These are phyloP conservation scores for Podospora pseudoanserina DNA, from an alignment of 495 filamentous ascomycete species.

Conservation along the genomic window DNA sequence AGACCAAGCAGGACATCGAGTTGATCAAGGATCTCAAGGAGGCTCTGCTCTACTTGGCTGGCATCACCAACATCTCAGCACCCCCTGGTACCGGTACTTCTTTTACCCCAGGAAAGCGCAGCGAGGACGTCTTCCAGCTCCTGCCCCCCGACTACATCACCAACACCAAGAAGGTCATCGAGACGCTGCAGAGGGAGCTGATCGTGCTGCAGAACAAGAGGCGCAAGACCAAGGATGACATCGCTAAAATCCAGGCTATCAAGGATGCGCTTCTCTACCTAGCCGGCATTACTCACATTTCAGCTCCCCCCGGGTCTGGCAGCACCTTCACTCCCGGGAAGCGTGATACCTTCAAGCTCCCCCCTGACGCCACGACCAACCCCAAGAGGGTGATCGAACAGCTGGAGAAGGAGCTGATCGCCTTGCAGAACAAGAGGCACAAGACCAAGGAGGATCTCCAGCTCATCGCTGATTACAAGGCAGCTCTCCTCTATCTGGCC, in stretches of 20 bases:
- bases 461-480: constrained; percentile 28
- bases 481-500: constrained; percentile 25
- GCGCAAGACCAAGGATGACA: constrained; percentile 25
- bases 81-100: constrained; percentile 25
- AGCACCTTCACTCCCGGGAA: constrained; percentile 30
- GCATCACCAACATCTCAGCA: constrained; percentile 25
- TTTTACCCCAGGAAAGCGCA: constrained; percentile 30
- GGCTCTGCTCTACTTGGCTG: constrained; percentile 26
- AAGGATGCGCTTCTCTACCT: constrained; percentile 25
- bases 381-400: constrained; percentile 26
- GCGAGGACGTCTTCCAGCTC: constrained; percentile 11
- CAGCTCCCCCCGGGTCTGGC: constrained; percentile 24
- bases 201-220: constrained; percentile 28
- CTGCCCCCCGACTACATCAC: constrained; percentile 20
- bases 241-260: constrained; percentile 24
- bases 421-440: constrained; percentile 29
- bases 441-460: constrained; percentile 25
- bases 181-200: constrained; percentile 23
- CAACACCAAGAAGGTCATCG: constrained; percentile 28
- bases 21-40: constrained; percentile 28
- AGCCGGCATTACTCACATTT: constrained; percentile 24
- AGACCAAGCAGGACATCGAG: constrained; percentile 23
- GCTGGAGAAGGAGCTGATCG: constrained; percentile 23
- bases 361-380: constrained; percentile 22
- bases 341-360: constrained; percentile 19